Evolutionary conservation across 106 monocot genomes (phyloP).

Genomic region (Ottelia alismoides): DNA sequence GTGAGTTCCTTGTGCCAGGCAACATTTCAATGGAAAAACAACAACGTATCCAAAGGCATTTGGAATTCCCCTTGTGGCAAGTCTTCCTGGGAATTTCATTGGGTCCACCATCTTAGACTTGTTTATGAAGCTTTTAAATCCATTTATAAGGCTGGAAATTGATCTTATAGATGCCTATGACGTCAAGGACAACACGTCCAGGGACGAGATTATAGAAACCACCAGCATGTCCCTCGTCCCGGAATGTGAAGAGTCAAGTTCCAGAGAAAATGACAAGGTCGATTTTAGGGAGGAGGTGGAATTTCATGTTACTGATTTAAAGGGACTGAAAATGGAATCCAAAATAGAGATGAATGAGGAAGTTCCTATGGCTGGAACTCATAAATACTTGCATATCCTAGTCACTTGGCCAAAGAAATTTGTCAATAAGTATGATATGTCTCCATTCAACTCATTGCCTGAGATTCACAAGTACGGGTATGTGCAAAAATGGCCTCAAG

Average conservation of each 20-base stretch:
- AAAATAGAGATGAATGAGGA: constrained; percentile 40
- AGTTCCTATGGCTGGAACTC: constrained; percentile 3
- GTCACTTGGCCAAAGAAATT: constrained; percentile 44
- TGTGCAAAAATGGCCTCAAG: constrained; percentile 34
- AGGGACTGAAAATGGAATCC: constrained; percentile 20
- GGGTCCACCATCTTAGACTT: constrained; percentile 28
- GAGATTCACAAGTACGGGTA: constrained; percentile 48
- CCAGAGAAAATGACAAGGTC: constrained; percentile 8
- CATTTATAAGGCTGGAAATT: constrained; percentile 27
- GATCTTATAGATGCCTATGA: constrained; percentile 7
- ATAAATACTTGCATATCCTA: constrained; percentile 37
- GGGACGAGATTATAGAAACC: constrained; percentile 7
- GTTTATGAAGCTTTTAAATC: constrained; percentile 40
- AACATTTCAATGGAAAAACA: constrained; percentile 19
- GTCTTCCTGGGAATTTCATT: constrained; percentile 19
- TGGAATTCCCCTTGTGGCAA: constrained; percentile 52
- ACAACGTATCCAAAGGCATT: constrained; percentile 29
- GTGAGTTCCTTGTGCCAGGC: constrained; percentile 15
- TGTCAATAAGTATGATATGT: constrained; percentile 36
- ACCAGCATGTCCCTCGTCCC: constrained; percentile 1
- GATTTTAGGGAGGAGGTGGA: constrained; percentile 18
- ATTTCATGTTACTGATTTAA: constrained; percentile 44
- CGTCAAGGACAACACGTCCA: neutral
- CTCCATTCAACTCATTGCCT: constrained; percentile 41
- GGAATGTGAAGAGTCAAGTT: constrained; percentile 7